Evolutionary conservation across 257 asterid species (phyloP).

Genomic region (Hygrophila difformis): DNA sequence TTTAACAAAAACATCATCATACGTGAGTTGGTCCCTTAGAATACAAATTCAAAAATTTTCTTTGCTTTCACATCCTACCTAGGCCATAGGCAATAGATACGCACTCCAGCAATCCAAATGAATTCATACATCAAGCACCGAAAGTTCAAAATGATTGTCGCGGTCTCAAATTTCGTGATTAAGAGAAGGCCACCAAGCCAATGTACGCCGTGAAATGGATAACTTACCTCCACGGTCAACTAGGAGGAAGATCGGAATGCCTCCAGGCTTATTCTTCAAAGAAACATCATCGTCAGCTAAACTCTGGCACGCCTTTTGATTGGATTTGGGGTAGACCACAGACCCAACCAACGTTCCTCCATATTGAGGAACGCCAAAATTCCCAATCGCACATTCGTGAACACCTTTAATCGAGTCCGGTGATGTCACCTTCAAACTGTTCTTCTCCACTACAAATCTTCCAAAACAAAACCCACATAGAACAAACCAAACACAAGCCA

Average conservation of each 20-base stretch:
- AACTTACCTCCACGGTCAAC: conserved; percentile 84
- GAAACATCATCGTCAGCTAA: conserved; percentile 42
- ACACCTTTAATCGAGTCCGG: conserved; percentile 61
- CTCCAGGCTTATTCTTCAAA: conserved; percentile 63
- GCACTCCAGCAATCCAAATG: background rate
- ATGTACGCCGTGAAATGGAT: background rate
- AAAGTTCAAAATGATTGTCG: conserved; percentile 1
- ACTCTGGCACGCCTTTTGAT: conserved; percentile 63
- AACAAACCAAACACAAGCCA: conserved; percentile 34
- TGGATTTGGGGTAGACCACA: conserved; percentile 66
- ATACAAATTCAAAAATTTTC: background rate
- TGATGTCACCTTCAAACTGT: conserved; percentile 73
- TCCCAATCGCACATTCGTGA: conserved; percentile 90
- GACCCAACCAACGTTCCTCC: conserved; percentile 87
- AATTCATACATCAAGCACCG: background rate
- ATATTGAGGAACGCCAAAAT: conserved; percentile 91
- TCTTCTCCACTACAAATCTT: conserved; percentile 93
- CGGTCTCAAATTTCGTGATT: background rate
- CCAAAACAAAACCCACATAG: conserved; percentile 52
- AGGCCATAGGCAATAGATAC: conserved; percentile 1
- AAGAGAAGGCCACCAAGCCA: background rate
- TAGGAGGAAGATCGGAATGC: conserved; percentile 80
- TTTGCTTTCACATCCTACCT: background rate
- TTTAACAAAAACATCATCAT: no score
- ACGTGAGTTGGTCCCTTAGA: no score